Conservation (phyloP, 306 rosid genomes). For the Rosa persica region DNA sequence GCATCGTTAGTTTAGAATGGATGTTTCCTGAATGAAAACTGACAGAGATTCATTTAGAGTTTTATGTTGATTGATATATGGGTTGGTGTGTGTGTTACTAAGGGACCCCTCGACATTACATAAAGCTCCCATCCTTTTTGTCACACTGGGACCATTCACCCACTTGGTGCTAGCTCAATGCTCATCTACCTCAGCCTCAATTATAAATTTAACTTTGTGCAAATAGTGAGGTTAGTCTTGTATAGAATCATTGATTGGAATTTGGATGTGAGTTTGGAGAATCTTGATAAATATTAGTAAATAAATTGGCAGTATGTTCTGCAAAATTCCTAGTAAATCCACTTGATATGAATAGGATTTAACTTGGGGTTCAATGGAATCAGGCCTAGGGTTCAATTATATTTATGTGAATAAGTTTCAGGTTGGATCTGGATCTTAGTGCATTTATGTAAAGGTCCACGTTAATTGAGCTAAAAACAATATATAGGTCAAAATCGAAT, state of each 20-base stretch:
- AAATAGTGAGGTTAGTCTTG: constrained; percentile 4
- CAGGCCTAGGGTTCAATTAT: background rate
- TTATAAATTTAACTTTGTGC: background rate
- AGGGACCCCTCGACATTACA: constrained; percentile 33
- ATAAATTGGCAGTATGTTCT: background rate
- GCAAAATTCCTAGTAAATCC: background rate
- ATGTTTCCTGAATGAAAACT: constrained; percentile 16
- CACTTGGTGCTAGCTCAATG: constrained; percentile 14
- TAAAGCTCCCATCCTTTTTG: constrained; percentile 47
- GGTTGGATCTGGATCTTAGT: constrained; percentile 1
- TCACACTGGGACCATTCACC: constrained; percentile 39
- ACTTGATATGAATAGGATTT: background rate
- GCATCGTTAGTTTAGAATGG: constrained; percentile 25
- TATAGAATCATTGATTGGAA: constrained; percentile 11
- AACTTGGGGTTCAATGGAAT: background rate
- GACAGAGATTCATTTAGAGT: constrained; percentile 48
- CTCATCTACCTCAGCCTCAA: constrained; percentile 17
- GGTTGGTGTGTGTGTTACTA: constrained; percentile 24
- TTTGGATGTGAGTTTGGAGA: background rate
- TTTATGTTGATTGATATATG: constrained; percentile 26
- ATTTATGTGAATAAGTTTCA: background rate
- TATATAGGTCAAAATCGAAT: background rate
- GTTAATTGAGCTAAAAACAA: background rate
- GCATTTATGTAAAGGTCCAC: background rate
- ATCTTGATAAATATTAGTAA: background rate